Percentiles rank a stretch among this genome's conserved stretches.
These are phyloP conservation scores for Amanita rimosa DNA, from an alignment of 768 basidiomycete genomes.

Conservation along the genomic window DNA sequence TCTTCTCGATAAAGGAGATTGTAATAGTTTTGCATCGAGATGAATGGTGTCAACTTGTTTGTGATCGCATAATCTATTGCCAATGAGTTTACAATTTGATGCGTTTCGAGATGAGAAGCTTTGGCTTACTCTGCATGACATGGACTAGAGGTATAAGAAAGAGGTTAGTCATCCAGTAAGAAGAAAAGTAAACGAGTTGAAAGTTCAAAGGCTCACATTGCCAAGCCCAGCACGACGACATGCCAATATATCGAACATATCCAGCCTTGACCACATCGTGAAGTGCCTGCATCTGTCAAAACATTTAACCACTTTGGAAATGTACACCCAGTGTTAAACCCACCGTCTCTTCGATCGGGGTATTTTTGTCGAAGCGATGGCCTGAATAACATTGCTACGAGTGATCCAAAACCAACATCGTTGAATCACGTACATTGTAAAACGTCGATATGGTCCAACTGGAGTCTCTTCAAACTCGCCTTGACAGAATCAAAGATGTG, in stretches of 20 bases:
- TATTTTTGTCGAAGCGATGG: not conserved
- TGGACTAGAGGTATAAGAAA: conserved; percentile 7
- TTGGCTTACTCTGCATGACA: conserved; percentile 1
- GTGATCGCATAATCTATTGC: conserved; percentile 45
- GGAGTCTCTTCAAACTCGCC: conserved; percentile 34
- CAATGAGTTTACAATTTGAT: conserved; percentile 18
- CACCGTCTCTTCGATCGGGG: too few species aligned
- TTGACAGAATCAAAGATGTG: conserved; percentile 29
- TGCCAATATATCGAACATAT: too few species aligned
- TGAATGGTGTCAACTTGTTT: conserved; percentile 38
- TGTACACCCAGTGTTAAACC: not conserved
- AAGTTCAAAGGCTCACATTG: too few species aligned
- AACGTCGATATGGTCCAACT: conserved; percentile 45
- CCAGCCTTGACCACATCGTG: conserved; percentile 27
- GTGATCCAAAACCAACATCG: too few species aligned
- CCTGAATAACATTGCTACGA: conserved; percentile 7
- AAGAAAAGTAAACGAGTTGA: too few species aligned
- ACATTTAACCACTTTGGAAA: not conserved
- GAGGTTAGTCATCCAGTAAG: too few species aligned
- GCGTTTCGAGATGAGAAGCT: not conserved
- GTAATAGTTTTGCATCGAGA: conserved; percentile 27
- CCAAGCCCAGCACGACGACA: too few species aligned
- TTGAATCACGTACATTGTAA: too few species aligned
- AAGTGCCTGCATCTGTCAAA: conserved; percentile 29
- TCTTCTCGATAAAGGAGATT: conserved; percentile 53